phyloP scores from a whole-genome alignment of 352 stramenopile species.

The Elongisporangium anandrum region DNA sequence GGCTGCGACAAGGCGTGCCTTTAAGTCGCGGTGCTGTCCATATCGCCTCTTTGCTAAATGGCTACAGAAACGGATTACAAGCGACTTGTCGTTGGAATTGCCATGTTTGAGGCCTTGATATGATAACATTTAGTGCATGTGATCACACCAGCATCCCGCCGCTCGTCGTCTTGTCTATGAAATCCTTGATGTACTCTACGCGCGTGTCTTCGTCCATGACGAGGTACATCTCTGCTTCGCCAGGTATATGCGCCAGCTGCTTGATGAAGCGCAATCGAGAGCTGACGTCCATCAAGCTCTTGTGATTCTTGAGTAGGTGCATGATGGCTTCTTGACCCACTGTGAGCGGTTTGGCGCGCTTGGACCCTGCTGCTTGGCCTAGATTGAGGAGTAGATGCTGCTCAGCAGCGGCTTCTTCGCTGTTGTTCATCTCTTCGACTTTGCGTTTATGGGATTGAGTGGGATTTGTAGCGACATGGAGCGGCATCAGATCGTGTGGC shows the following conservation, averaged over 20 bases:
- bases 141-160: background rate
- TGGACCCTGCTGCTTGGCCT: slow-evolving; percentile 3
- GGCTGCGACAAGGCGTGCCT: background rate
- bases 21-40: background rate
- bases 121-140: background rate
- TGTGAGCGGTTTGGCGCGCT: slow-evolving; percentile 1
- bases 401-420: slow-evolving; percentile 1
- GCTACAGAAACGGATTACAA: background rate
- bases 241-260: slow-evolving; percentile 23
- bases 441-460: background rate
- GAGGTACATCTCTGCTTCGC: slow-evolving; percentile 39
- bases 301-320: slow-evolving; percentile 40
- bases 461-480: background rate
- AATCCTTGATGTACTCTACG: slow-evolving; percentile 45
- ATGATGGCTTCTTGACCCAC: slow-evolving; percentile 29
- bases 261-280: slow-evolving; percentile 33
- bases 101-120: background rate
- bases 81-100: background rate
- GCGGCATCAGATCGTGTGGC: background rate
- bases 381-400: slow-evolving; percentile 11
- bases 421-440: background rate
- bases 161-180: slow-evolving; percentile 5
- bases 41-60: background rate
- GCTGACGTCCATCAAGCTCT: slow-evolving; percentile 22
- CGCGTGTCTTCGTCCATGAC: slow-evolving; percentile 44